These are phyloP conservation scores for Penicillium brevicompactum DNA, from an alignment of 2,329 filamentous ascomycete species.

Conservation along the genomic window DNA sequence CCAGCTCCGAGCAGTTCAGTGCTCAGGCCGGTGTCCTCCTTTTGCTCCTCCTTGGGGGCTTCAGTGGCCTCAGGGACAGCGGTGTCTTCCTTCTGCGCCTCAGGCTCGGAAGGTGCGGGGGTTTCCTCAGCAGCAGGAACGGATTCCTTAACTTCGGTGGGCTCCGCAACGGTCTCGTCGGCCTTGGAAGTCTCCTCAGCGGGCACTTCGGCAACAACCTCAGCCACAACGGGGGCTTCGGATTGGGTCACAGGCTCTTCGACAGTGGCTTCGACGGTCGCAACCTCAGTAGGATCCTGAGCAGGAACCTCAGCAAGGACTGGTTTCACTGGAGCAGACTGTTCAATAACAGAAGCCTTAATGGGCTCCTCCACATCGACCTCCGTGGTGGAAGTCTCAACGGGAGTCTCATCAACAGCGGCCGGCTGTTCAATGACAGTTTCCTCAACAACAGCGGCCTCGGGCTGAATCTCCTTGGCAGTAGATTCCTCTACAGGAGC, in stretches of 20 bases:
- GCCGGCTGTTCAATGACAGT: not conserved
- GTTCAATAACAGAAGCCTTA: constrained; percentile 1
- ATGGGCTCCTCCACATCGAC: not conserved
- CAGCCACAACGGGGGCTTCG: not conserved
- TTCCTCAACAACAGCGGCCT: not conserved
- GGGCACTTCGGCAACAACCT: not conserved
- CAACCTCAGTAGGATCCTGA: too few species aligned
- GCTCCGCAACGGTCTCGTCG: not conserved
- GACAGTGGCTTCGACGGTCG: not conserved
- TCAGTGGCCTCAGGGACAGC: constrained; percentile 4
- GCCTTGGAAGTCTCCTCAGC: not conserved
- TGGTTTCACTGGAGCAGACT: not conserved
- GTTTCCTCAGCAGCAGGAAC: not conserved
- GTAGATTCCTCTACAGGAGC: not conserved
- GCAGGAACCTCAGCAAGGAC: not conserved
- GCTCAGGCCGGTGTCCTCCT: constrained; percentile 23
- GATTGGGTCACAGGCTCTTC: constrained; percentile 6
- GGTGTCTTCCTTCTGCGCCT: constrained; percentile 11
- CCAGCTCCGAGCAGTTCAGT: constrained; percentile 30
- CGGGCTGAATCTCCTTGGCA: constrained; percentile 2
- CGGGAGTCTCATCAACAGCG: not conserved
- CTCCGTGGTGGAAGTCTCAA: not conserved
- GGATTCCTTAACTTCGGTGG: not conserved
- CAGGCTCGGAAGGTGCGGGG: not conserved
- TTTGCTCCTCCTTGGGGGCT: constrained; percentile 19